These are phyloP conservation scores for Phytopythium aichiense DNA, from an alignment of 352 stramenopile genomes.

Conservation along the genomic window DNA sequence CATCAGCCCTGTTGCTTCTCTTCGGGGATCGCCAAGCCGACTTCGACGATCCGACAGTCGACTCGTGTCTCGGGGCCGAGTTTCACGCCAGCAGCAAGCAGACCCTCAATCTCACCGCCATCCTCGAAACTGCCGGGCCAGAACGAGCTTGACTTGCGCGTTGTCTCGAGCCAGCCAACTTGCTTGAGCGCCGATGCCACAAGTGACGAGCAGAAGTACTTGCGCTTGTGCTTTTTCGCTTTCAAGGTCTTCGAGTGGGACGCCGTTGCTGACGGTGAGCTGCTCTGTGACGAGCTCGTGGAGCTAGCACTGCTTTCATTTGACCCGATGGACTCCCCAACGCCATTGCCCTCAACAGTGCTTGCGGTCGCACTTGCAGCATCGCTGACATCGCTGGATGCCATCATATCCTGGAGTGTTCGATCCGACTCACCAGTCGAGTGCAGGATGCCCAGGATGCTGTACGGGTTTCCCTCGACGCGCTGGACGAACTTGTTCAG, in stretches of 20 bases:
- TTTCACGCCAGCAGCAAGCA: constrained; percentile 33
- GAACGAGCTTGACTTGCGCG: constrained; percentile 66
- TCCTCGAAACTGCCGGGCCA: constrained; percentile 85
- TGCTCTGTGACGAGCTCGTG: constrained; percentile 15
- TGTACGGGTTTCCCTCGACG: constrained; percentile 84
- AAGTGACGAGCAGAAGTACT: constrained; percentile 86
- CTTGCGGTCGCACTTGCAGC: not conserved
- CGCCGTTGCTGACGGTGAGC: constrained; percentile 11
- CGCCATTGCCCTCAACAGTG: not conserved
- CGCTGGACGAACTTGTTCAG: constrained; percentile 52
- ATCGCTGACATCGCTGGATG: not conserved
- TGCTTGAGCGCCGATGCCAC: constrained; percentile 76
- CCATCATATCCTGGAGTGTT: constrained; percentile 3
- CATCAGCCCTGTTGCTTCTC: constrained; percentile 13
- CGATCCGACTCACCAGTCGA: constrained; percentile 50
- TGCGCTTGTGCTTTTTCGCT: constrained; percentile 35
- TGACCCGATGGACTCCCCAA: not conserved
- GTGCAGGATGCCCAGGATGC: constrained; percentile 70
- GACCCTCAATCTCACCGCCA: constrained; percentile 63
- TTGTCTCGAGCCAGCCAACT: constrained; percentile 70
- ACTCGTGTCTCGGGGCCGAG: constrained; percentile 63
- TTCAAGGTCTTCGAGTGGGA: constrained; percentile 2
- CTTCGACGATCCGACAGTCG: constrained; percentile 81
- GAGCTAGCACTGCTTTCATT: constrained; percentile 10
- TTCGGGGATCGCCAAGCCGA: constrained; percentile 48